Conservation (phyloP, 306 rosid genomes). For the Luffa acutangula region DNA sequence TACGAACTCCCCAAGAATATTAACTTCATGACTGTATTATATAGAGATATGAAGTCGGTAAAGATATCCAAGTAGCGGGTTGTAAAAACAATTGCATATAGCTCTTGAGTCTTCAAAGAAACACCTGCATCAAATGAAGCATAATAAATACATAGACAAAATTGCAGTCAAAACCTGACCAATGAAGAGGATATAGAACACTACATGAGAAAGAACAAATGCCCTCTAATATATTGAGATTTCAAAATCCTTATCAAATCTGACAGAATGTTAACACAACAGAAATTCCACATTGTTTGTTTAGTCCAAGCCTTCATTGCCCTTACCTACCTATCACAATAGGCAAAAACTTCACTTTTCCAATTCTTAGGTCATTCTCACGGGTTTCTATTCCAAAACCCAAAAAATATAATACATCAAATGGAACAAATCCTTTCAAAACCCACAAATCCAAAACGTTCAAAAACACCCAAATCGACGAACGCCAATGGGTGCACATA, state of each 20-base stretch:
- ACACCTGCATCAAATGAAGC: conserved; percentile 35
- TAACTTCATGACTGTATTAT: conserved; percentile 77
- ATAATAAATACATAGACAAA: neutral
- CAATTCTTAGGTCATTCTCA: neutral
- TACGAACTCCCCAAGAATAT: conserved; percentile 86
- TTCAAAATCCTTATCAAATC: neutral
- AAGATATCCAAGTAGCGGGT: conserved; percentile 79
- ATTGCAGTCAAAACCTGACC: neutral
- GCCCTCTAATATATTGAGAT: neutral
- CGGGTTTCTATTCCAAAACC: neutral
- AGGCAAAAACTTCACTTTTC: neutral
- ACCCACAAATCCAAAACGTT: neutral
- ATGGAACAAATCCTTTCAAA: neutral
- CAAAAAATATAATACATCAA: neutral
- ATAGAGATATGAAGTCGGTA: conserved; percentile 45
- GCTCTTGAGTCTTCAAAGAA: conserved; percentile 91
- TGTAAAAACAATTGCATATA: conserved; percentile 71
- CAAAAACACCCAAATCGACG: neutral
- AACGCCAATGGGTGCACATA: neutral
- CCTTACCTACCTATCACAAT: neutral
- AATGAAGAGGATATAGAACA: neutral
- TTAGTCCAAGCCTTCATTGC: neutral
- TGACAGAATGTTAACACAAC: neutral
- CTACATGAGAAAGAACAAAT: neutral
- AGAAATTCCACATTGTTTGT: neutral